Evolutionary conservation across 805 yeast species (phyloP), one percentile per base, ranked within the genome.

Genomic region (Novakomyces olei): DNA sequence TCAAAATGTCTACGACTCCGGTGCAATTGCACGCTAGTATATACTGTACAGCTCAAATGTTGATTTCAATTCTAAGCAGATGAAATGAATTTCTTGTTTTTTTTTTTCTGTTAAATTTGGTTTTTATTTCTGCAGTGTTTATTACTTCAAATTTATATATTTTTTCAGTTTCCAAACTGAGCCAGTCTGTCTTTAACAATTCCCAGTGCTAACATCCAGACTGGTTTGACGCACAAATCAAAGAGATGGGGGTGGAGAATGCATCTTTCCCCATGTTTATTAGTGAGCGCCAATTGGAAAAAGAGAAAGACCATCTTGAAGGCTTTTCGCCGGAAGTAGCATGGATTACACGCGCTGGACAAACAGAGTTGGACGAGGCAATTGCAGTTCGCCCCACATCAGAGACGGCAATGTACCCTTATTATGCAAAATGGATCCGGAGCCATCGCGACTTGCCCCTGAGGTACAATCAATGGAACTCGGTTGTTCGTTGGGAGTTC

Each of bases 291-390:
- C 98, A 91, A 15, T 63, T 88, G 47, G 96, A 91, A 60, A 80
- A 73, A 60, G 99, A 88, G 63, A 88, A 88, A 59, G 99, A 88
- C 51, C 99, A 88, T 53, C 70, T 88, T 45, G 98, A 88, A 58
- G 99, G 99, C 29, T 88, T 88, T 54, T 98, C 99, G 30, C 98
- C 99, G 17, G 99, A 88, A 58, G 99, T 88, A 36, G 99, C 99
- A 17, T 88, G 99, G 99, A 98, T 88, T 44, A 88, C 99, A 36
- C 71, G 64, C 48, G 99, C 99, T 34, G 99, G 99, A 47, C 54
- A 60, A 20, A 75, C 92, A 22, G 96, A 88, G 32, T 65, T 88
- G 46, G 98, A 91, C 36, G 98, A 88, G 61, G 96, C 93, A 47
- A 80, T 88, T 48, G 99, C 99, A 40, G 88, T 88, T 45, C 78